Percentiles rank a stretch among this genome's conserved stretches.
Evolutionary conservation across 345 rosid species (phyloP).

Genomic region (Gossypium ekmanianum): DNA sequence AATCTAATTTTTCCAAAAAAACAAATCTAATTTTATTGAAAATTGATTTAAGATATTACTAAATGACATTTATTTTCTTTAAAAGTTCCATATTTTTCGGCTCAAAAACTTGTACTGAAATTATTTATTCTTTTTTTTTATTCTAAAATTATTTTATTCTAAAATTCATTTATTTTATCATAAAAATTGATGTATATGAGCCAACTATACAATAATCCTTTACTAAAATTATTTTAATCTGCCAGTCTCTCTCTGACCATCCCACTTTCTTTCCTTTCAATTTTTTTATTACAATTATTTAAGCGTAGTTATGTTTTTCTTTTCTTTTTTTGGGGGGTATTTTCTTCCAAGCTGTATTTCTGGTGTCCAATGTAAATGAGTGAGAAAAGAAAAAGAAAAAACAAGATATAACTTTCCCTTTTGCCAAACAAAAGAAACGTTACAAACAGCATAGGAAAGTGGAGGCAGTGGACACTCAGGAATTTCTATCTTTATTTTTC

Average conservation of each 20-base stretch:
- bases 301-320: not conserved
- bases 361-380: constrained; percentile 24
- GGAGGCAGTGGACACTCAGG: constrained; percentile 22
- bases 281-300: not conserved
- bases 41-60: too few species aligned
- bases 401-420: constrained; percentile 44
- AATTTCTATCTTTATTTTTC: constrained; percentile 5
- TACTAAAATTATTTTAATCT: not conserved
- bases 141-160: not conserved
- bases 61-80: too few species aligned
- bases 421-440: constrained; percentile 45
- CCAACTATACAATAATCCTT: not conserved
- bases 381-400: constrained; percentile 5
- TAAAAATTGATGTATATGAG: not conserved
- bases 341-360: constrained; percentile 17
- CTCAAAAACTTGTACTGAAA: not conserved
- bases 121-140: not conserved
- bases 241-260: not conserved
- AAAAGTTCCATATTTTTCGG: not conserved
- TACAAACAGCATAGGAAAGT: constrained; percentile 35
- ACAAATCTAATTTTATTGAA: too few species aligned
- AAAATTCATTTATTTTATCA: not conserved
- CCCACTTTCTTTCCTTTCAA: not conserved
- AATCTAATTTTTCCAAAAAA: too few species aligned
- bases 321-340: not conserved